Evolutionary conservation across 352 stramenopile genomes (phyloP).

Genomic region (Phytophthora hybrid): DNA sequence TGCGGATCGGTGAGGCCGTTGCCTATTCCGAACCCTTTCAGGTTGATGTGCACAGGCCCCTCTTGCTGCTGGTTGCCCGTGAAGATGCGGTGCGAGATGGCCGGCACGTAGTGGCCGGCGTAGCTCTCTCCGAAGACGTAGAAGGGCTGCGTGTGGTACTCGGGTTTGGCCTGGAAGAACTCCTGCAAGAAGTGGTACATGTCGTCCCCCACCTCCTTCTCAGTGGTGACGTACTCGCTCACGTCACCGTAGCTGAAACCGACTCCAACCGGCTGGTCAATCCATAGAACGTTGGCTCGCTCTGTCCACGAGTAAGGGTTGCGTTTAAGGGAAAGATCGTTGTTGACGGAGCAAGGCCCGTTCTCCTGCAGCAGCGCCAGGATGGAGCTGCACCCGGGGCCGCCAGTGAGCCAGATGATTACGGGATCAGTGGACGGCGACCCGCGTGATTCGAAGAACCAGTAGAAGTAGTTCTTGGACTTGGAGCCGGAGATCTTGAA

Average conservation of each 20-base stretch:
- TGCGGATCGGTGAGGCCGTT: conserved; percentile 96
- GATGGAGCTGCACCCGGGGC: conserved; percentile 94
- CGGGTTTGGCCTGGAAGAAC: conserved; percentile 91
- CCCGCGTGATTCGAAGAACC: conserved; percentile 95
- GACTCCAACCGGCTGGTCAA: conserved; percentile 96
- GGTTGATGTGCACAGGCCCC: conserved; percentile 80
- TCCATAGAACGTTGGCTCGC: conserved; percentile 95
- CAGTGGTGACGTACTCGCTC: conserved; percentile 89
- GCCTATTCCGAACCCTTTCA: conserved; percentile 95
- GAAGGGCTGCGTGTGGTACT: conserved; percentile 92
- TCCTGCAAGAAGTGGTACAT: conserved; percentile 96
- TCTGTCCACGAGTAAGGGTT: conserved; percentile 96
- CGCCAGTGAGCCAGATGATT: conserved; percentile 98
- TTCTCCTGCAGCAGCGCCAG: conserved; percentile 96
- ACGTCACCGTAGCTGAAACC: conserved; percentile 94
- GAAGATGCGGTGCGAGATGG: conserved; percentile 82
- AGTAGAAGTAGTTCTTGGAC: conserved; percentile 97
- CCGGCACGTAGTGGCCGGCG: conserved; percentile 94
- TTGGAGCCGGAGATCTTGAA: conserved; percentile 84
- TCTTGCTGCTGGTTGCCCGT: conserved; percentile 70
- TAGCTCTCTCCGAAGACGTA: conserved; percentile 96
- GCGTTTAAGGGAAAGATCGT: conserved; percentile 86
- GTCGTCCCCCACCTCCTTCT: conserved; percentile 95
- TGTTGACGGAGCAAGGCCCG: conserved; percentile 94
- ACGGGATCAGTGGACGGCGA: conserved; percentile 90